phyloP scores from a whole-genome alignment of 208 protist species.

The Leishmania turanica region DNA sequence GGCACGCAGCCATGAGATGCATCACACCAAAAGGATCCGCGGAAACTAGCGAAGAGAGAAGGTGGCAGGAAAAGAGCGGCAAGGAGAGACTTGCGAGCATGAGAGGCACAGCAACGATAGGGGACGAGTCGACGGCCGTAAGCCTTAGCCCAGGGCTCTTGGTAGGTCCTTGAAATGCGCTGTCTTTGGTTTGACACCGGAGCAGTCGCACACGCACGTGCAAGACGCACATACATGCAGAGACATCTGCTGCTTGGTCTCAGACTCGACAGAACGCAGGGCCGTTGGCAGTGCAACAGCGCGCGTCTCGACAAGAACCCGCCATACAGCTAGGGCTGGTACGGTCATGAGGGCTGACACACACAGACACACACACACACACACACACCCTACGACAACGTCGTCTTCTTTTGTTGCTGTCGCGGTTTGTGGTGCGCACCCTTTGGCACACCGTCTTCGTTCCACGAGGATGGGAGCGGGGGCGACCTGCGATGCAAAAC shows the following conservation, averaged over 20 bases:
- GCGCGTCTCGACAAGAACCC: not conserved
- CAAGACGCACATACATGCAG: not conserved
- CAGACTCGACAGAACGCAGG: not conserved
- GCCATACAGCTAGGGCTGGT: not conserved
- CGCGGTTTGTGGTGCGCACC: not conserved
- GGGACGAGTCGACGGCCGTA: not conserved
- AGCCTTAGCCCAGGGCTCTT: not conserved
- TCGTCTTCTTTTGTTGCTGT: not conserved
- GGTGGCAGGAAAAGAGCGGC: not conserved
- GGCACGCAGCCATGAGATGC: constrained; percentile 83
- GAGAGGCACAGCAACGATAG: not conserved
- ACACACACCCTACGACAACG: not conserved
- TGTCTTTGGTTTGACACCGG: not conserved
- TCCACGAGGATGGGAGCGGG: not conserved
- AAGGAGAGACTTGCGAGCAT: not conserved
- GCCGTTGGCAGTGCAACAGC: not conserved
- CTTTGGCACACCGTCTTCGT: not conserved
- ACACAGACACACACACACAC: not conserved
- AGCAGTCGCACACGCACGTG: no score
- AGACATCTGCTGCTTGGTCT: not conserved
- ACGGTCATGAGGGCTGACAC: not conserved
- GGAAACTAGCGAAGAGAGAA: constrained; percentile 49
- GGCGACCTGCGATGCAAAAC: not conserved
- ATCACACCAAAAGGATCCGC: constrained; percentile 83
- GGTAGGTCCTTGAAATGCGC: not conserved